A percentile compares a stretch with the other conserved stretches of the same genome.
These are phyloP conservation scores for Mycena albidolilacea DNA, from an alignment of 768 basidiomycete species.

Conservation along the genomic window DNA sequence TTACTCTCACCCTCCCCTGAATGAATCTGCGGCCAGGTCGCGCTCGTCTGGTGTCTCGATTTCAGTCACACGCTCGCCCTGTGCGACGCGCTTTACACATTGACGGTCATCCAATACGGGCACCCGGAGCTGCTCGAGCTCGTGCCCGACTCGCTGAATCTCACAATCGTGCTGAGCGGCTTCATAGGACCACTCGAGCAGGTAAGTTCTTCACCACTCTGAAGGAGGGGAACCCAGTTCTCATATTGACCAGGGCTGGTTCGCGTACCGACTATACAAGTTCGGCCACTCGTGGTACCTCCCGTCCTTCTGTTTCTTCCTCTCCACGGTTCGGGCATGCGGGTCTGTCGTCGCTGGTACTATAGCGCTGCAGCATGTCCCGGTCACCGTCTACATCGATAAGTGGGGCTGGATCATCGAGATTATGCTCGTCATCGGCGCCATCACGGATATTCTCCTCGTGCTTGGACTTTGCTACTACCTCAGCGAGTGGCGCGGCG, in stretches of 20 bases:
- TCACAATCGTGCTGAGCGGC: constrained; percentile 20
- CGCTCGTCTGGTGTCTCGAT: constrained; percentile 32
- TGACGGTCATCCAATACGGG: constrained; percentile 31
- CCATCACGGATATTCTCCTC: constrained; percentile 19
- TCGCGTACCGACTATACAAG: constrained; percentile 30
- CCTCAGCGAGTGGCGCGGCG: constrained; percentile 19
- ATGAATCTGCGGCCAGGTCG: neutral
- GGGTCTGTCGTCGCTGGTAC: neutral
- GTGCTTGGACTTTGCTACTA: constrained; percentile 23
- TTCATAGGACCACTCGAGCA: constrained; percentile 34
- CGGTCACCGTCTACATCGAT: neutral
- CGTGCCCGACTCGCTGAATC: constrained; percentile 8
- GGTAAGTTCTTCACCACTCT: neutral
- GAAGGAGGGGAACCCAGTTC: neutral
- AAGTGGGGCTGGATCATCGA: constrained; percentile 26
- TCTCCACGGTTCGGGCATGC: constrained; percentile 7
- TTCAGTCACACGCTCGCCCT: constrained; percentile 22
- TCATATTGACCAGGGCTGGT: constrained; percentile 17
- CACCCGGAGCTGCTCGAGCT: constrained; percentile 17
- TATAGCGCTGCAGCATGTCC: neutral
- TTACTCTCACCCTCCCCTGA: neutral
- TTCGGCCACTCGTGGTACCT: constrained; percentile 16
- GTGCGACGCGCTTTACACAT: constrained; percentile 20
- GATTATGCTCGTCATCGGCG: constrained; percentile 16
- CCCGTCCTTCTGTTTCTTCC: constrained; percentile 16